Conservation (phyloP, 2,329 filamentous ascomycete species). For the Cladosporium velox region DNA sequence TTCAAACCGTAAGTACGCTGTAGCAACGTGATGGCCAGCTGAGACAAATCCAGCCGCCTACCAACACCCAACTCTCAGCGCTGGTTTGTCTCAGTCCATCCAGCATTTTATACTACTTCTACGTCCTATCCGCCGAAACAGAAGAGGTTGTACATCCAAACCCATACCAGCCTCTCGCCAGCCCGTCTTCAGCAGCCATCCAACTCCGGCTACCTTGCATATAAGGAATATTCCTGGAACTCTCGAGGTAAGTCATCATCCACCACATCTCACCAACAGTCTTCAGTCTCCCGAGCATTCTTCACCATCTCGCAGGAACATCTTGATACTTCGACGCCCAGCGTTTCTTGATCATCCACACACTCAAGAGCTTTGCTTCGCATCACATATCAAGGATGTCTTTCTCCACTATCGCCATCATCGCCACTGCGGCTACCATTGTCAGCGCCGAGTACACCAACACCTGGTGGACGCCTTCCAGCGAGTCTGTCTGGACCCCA, state of each 20-base stretch:
- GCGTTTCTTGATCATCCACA: constrained; percentile 7
- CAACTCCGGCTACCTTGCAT: constrained; percentile 15
- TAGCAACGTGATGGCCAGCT: constrained; percentile 10
- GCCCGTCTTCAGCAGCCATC: constrained; percentile 12
- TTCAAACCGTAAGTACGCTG: not conserved
- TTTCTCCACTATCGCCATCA: constrained; percentile 13
- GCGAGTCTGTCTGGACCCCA: constrained; percentile 14
- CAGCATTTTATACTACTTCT: not conserved
- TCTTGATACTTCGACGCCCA: constrained; percentile 18
- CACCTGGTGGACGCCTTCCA: constrained; percentile 20
- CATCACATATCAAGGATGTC: constrained; percentile 19
- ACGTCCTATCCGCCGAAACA: constrained; percentile 8
- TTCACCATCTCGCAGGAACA: not conserved
- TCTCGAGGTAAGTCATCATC: constrained; percentile 9
- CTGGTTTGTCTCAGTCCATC: not conserved
- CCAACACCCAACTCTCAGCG: constrained; percentile 5
- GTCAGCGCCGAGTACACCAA: constrained; percentile 15
- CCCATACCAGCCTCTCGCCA: constrained; percentile 16
- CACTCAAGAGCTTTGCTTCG: constrained; percentile 14
- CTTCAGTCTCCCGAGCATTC: not conserved
- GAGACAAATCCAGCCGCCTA: constrained; percentile 14
- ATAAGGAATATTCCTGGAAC: constrained; percentile 15
- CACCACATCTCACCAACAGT: constrained; percentile 10
- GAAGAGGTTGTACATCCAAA: constrained; percentile 17
- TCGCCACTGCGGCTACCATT: constrained; percentile 8